Evolutionary conservation across 805 yeast genomes (phyloP), one percentile per base, ranked within the genome.

Genomic region (Yueomyces sp.): DNA sequence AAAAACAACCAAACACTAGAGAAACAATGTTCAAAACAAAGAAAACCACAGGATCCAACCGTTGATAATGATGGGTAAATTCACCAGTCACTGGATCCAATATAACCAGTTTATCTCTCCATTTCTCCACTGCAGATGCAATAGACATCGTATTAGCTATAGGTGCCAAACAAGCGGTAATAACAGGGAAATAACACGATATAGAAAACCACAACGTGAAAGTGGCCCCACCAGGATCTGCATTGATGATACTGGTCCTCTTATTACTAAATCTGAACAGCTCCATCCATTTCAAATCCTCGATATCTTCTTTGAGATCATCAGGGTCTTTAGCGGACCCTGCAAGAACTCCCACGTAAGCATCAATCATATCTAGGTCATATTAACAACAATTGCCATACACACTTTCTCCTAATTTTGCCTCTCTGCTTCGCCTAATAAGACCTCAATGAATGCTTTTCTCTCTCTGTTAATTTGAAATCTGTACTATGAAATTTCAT

Each of bases 161-260:
- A 0, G 95, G 94, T 0, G 92, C 94, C 36, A 79, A 53, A 50
- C 90, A 82, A 4, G 90, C 86, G 1, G 88, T 78, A 5, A 81
- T 56, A 28, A 85, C 69, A 0, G 95, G 95, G 49, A 85, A 71
- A 50, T 79, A 78, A 2, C 81, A 72, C 3, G 88, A 77, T 0
- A 80, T 60, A 11, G 72, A 52, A 50, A 81, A 81, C 92, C 94
- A 85, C 34, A 60, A 46, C 2, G 57, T 44, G 42, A 57, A 60
- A 11, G 47, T 40, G 5, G 38, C 34, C 1, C 54, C 49, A 5
- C 51, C 42, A 2, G 63, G 60, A 19, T 59, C 57, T 4, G 56
- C 48, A 41, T 55, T 53, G 5, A 59, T 48, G 3, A 57, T 52
- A 36, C 50, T 49, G 4, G 57, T 51, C 41, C 63, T 51, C 30